Evolutionary conservation across 2,329 filamentous ascomycete genomes (phyloP), one percentile per base, ranked within the genome.

Genomic region (Fusarium stilboides): DNA sequence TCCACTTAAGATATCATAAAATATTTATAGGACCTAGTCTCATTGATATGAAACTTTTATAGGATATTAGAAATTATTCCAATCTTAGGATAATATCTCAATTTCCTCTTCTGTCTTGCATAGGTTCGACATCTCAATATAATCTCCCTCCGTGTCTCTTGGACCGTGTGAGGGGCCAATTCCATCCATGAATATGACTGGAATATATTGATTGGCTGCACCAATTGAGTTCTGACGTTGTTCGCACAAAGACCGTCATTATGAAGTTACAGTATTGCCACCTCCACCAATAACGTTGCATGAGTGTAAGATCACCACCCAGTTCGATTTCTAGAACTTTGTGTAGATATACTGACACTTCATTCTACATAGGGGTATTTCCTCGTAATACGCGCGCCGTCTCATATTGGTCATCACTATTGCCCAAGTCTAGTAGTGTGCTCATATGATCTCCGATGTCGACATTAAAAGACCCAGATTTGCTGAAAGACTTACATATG

Each of bases 201-300:
- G 28, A 40, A 8, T 8, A 13, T 51, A 2, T 3, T 15, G 28
- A 19, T 17, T 52, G 20, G 28, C n/a, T 22, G 15, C 3, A 50
- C 34, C 7, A 4, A 33, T 34, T 39, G 13, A 19, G 33, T 15
- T 22, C 10, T 47, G 51, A 45, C 55, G 55, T 58, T 42, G 26
- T 37, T 31, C 12, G 15, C 12, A 31, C 51, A 42, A 33, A 51
- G 22, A 40, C 45, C 34, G 43, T 65, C 39, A 65, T 65, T 19
- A 56, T 53, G 52, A 46, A 49, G 39, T 44, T 44, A 24, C 22
- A 24, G 22, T 24, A 19, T 64, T 49, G 45, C 63, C 53, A 60
- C 64, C 24, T 64, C 44, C 31, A 26, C 36, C n/a, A 28, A 28
- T 17, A 43, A 17, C 8, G 22, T 45, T 34, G 5, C 22, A 28